Percentiles rank a stretch among this genome's conserved stretches.
phyloP scores from a whole-genome alignment of 768 basidiomycete genomes.

The Podaxis sp. region DNA sequence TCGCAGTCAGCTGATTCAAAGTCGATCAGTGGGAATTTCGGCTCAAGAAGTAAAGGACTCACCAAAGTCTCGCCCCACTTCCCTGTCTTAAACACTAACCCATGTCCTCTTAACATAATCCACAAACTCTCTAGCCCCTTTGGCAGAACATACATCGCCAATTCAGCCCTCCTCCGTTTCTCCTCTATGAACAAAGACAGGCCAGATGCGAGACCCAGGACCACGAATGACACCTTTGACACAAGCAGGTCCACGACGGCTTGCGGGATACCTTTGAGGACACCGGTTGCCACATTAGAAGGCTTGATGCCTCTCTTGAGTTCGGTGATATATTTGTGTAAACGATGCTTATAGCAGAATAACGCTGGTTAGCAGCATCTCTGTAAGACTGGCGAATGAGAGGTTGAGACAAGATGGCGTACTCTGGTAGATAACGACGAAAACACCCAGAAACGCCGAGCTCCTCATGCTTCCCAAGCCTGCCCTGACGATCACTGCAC shows the following conservation, averaged over 20 bases:
- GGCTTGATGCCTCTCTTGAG: slow-evolving; percentile 17
- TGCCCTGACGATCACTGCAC: slow-evolving; percentile 62
- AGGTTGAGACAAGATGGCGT: slow-evolving; percentile 22
- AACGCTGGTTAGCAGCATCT: slow-evolving; percentile 31
- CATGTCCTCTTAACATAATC: slow-evolving; percentile 74
- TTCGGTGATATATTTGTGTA: slow-evolving; percentile 47
- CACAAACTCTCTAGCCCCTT: slow-evolving; percentile 91
- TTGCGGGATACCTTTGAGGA: slow-evolving; percentile 41
- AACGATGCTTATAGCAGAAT: slow-evolving; percentile 66
- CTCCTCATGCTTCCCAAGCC: slow-evolving; percentile 76
- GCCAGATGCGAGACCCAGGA: slow-evolving; percentile 73
- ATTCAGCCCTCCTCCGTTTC: slow-evolving; percentile 80
- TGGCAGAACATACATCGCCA: slow-evolving; percentile 91
- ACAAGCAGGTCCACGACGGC: slow-evolving; percentile 55
- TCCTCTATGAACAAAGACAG: slow-evolving; percentile 86
- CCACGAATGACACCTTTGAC: slow-evolving; percentile 71
- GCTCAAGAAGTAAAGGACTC: slow-evolving; percentile 26
- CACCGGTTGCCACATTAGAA: slow-evolving; percentile 29
- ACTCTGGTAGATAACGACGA: slow-evolving; percentile 85
- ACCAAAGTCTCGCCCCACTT: slow-evolving; percentile 87
- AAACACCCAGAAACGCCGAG: slow-evolving; percentile 83
- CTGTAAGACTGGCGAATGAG: slow-evolving; percentile 22
- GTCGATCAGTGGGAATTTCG: neutral
- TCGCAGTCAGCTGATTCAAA: slow-evolving; percentile 50
- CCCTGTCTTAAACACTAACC: slow-evolving; percentile 71